phyloP scores from a whole-genome alignment of 2,329 filamentous ascomycete species.

The Calonectria pteridis region DNA sequence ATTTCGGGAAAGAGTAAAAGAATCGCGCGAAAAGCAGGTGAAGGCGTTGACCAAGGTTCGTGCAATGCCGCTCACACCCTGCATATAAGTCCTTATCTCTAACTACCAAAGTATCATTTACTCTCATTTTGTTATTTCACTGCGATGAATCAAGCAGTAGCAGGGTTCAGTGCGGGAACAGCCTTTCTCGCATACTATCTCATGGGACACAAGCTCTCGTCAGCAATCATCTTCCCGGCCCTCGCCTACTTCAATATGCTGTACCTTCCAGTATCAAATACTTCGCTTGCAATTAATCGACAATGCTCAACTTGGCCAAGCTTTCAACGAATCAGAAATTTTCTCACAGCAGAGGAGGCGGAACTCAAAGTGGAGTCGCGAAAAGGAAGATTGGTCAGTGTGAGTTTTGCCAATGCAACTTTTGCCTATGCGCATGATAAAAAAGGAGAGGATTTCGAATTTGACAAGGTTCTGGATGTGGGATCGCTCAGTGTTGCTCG shows the following conservation, averaged over 20 bases:
- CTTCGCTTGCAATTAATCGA: not conserved
- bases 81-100: not conserved
- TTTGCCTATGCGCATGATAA: not conserved
- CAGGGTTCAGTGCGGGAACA: not conserved
- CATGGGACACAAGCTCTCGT: not conserved
- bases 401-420: not conserved
- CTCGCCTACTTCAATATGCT: constrained; percentile 3
- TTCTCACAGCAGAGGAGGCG: not conserved
- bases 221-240: not conserved
- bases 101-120: not conserved
- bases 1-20: not conserved
- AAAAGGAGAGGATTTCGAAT: not conserved
- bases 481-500: not conserved
- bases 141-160: not conserved
- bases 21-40: not conserved
- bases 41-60: not conserved
- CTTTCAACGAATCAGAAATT: not conserved
- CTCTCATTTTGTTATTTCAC: not conserved
- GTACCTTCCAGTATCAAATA: not conserved
- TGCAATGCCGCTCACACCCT: not conserved
- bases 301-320: constrained; percentile 1
- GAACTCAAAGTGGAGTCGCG: not conserved
- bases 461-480: not conserved
- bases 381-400: not conserved
- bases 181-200: not conserved